Evolutionary conservation across 352 stramenopile species (phyloP).

Genomic region (Achlya hypogyna): DNA sequence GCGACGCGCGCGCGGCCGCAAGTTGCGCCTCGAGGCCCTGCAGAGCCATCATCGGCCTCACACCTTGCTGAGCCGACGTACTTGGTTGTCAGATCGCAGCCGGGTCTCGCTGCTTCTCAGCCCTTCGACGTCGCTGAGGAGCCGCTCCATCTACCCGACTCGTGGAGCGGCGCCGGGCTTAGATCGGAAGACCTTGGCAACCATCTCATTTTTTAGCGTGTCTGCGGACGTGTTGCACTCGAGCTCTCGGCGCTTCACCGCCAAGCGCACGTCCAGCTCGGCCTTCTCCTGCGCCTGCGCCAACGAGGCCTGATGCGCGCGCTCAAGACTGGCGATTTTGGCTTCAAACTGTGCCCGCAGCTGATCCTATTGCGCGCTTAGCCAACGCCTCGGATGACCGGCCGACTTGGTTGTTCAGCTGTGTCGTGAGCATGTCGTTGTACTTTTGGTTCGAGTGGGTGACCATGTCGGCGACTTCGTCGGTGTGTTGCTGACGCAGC

Average conservation of each 20-base stretch:
- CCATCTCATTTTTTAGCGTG: constrained; percentile 12
- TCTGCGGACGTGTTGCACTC: constrained; percentile 16
- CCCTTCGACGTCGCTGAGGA: constrained; percentile 40
- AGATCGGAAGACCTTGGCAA: not conserved
- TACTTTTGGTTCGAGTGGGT: constrained; percentile 61
- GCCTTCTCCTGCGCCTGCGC: not conserved
- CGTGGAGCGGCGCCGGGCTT: constrained; percentile 21
- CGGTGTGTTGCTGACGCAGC: constrained; percentile 31
- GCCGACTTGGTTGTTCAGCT: constrained; percentile 45
- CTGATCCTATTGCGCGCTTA: constrained; percentile 23
- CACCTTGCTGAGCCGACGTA: too few relatives aligned
- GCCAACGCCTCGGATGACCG: constrained; percentile 23
- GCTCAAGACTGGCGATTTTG: not conserved
- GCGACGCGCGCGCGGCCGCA: constrained; percentile 24
- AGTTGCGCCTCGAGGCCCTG: constrained; percentile 29
- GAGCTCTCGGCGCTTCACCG: not conserved
- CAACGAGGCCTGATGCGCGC: not conserved
- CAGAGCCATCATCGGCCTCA: constrained; percentile 4
- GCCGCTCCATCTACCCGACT: constrained; percentile 49
- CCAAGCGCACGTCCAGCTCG: not conserved
- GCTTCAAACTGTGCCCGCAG: constrained; percentile 14
- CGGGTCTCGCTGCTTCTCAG: constrained; percentile 36
- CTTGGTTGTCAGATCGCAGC: constrained; percentile 50
- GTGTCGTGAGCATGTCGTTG: constrained; percentile 60
- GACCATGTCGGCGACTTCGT: constrained; percentile 59